Conservation (phyloP, 1,284 basidiomycete species). For the Tilletia setariae region DNA sequence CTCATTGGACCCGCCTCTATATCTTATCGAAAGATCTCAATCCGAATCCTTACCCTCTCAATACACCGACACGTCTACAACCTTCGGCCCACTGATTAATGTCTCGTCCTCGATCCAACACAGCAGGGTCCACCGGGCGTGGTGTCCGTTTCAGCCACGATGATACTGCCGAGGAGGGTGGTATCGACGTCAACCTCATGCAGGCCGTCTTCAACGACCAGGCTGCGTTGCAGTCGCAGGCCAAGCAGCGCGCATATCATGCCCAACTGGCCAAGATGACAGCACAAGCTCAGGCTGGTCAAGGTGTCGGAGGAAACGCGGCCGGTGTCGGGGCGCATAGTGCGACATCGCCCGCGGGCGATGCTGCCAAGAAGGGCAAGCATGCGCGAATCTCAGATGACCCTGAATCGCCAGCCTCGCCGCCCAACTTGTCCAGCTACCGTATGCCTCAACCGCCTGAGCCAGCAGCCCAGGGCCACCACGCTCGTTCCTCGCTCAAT, state of each 20-base stretch:
- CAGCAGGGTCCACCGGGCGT: constrained; percentile 11
- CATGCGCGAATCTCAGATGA: constrained; percentile 9
- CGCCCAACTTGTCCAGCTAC: neutral
- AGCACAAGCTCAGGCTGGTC: neutral
- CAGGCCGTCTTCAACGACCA: constrained; percentile 20
- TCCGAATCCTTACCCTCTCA: neutral
- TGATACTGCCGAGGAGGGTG: constrained; percentile 13
- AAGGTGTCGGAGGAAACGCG: neutral
- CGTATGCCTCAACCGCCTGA: constrained; percentile 3
- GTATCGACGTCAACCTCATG: constrained; percentile 21
- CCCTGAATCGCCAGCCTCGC: neutral
- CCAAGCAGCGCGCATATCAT: neutral
- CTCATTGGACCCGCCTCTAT: no score
- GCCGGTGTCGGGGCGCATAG: constrained; percentile 1
- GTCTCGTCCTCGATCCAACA: constrained; percentile 18
- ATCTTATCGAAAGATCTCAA: no score
- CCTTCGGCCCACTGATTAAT: neutral
- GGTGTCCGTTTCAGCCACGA: constrained; percentile 18
- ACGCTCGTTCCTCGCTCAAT: neutral
- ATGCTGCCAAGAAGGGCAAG: neutral
- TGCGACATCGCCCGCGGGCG: neutral
- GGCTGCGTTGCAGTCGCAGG: constrained; percentile 17
- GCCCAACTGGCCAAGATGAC: constrained; percentile 1
- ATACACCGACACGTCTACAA: neutral
- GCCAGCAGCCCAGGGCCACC: neutral